phyloP scores from a whole-genome alignment of 768 basidiomycete genomes.

The Boletus sp. region DNA sequence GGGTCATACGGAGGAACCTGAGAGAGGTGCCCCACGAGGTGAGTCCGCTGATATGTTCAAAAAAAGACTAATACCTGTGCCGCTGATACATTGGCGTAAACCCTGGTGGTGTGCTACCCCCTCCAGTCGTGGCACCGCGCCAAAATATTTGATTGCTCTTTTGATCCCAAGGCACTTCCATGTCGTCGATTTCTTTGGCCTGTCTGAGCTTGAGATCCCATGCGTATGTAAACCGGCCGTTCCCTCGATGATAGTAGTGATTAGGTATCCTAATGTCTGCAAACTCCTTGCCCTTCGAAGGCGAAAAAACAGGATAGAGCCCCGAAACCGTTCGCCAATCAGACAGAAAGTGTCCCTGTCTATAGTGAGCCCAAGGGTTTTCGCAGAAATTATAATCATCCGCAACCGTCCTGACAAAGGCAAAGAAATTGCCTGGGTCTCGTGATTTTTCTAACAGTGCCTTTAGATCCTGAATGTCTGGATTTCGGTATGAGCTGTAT shows the following conservation, averaged over 20 bases:
- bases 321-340: constrained; percentile 90
- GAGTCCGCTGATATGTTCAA: neutral
- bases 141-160: constrained; percentile 91
- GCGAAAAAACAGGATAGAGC: constrained; percentile 93
- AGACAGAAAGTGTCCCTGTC: constrained; percentile 95
- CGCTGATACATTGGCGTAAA: constrained; percentile 83
- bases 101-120: constrained; percentile 83
- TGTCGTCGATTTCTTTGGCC: constrained; percentile 73
- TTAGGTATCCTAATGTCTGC: constrained; percentile 92
- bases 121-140: constrained; percentile 95
- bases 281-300: constrained; percentile 83
- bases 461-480: constrained; percentile 31
- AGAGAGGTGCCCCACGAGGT: neutral
- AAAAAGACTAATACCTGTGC: constrained; percentile 56
- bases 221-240: constrained; percentile 81
- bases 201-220: constrained; percentile 80
- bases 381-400: constrained; percentile 74
- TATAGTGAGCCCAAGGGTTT: constrained; percentile 78
- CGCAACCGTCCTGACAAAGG: constrained; percentile 62
- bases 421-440: constrained; percentile 52
- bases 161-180: constrained; percentile 87
- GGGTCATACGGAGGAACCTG: constrained; percentile 78
- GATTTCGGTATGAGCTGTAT: constrained; percentile 69
- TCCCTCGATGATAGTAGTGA: constrained; percentile 92
- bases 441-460: constrained; percentile 26